Conservation (phyloP, 2,329 filamentous ascomycete genomes). For the Fusarium dlaminii region DNA sequence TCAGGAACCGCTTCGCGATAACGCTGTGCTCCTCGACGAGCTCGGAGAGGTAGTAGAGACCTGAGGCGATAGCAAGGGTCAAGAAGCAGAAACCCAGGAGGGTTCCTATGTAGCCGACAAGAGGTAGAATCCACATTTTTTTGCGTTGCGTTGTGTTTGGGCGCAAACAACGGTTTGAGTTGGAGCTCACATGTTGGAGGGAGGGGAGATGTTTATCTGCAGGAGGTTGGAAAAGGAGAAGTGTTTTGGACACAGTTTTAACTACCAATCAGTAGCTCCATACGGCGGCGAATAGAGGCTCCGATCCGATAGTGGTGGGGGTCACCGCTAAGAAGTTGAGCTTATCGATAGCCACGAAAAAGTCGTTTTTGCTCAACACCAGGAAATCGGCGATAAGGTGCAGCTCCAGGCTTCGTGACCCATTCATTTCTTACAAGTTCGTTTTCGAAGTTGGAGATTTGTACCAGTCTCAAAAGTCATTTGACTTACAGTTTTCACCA, state of each 20-base stretch:
- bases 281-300: not conserved
- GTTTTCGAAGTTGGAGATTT: rapidly evolving
- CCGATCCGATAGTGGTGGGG: not conserved
- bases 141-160: conserved; percentile 42
- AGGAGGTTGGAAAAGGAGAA: conserved; percentile 18
- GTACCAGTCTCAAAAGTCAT: not conserved
- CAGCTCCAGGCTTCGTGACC: not conserved
- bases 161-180: conserved; percentile 23
- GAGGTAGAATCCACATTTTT: conserved; percentile 96
- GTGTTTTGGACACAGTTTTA: conserved; percentile 36
- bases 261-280: conserved; percentile 33
- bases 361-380: conserved; percentile 33
- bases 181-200: conserved; percentile 38
- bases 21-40: conserved; percentile 98
- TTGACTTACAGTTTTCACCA: conserved; percentile 55
- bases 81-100: conserved; percentile 91
- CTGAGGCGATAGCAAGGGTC: conserved; percentile 95
- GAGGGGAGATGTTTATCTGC: conserved; percentile 6
- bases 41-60: conserved; percentile 97
- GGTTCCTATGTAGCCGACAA: conserved; percentile 89
- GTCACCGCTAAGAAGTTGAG: not conserved
- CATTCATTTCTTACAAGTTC: not conserved
- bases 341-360: conserved; percentile 46
- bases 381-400: conserved; percentile 21
- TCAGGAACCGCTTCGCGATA: conserved; percentile 86